phyloP scores from a whole-genome alignment of 495 filamentous ascomycete species.

The Neurospora discreta region DNA sequence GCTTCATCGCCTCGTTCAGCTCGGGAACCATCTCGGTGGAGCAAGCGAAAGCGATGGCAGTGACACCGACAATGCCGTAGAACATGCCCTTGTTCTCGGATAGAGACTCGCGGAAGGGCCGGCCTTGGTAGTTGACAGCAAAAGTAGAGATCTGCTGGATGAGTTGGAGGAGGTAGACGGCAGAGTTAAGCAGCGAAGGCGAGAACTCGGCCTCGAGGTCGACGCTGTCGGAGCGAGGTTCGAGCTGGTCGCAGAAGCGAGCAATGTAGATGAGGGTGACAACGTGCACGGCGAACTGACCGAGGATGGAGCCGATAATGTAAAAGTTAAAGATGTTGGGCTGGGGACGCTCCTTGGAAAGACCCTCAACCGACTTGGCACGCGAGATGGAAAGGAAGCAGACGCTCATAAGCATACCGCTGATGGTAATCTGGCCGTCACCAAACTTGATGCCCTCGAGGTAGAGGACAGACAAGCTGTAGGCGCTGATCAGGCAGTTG shows the following conservation, averaged over 20 bases:
- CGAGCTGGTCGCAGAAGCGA: slow-evolving; percentile 68
- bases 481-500: slow-evolving; percentile 96
- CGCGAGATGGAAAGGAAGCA: slow-evolving; percentile 97
- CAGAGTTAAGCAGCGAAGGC: slow-evolving; percentile 89
- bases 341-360: slow-evolving; percentile 96
- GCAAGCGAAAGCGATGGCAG: slow-evolving; percentile 85
- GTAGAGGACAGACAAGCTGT: slow-evolving; percentile 93
- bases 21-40: slow-evolving; percentile 94
- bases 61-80: slow-evolving; percentile 83
- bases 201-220: slow-evolving; percentile 94
- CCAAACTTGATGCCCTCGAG: slow-evolving; percentile 99
- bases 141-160: slow-evolving; percentile 99
- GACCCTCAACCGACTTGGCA: slow-evolving; percentile 84
- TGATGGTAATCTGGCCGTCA: slow-evolving; percentile 96
- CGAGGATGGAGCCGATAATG: slow-evolving; percentile 95
- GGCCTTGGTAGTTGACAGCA: slow-evolving; percentile 98
- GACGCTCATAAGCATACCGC: slow-evolving; percentile 99
- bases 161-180: slow-evolving; percentile 93
- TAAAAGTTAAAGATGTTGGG: slow-evolving; percentile 98
- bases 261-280: slow-evolving; percentile 90
- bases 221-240: slow-evolving; percentile 60
- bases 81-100: slow-evolving; percentile 97
- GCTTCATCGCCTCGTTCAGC: slow-evolving; percentile 82
- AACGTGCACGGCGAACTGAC: slow-evolving; percentile 95
- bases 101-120: slow-evolving; percentile 92